Evolutionary conservation across 1,284 basidiomycete genomes (phyloP), one percentile per base, ranked within the genome.

Genomic region (Moesziomyces sp.): DNA sequence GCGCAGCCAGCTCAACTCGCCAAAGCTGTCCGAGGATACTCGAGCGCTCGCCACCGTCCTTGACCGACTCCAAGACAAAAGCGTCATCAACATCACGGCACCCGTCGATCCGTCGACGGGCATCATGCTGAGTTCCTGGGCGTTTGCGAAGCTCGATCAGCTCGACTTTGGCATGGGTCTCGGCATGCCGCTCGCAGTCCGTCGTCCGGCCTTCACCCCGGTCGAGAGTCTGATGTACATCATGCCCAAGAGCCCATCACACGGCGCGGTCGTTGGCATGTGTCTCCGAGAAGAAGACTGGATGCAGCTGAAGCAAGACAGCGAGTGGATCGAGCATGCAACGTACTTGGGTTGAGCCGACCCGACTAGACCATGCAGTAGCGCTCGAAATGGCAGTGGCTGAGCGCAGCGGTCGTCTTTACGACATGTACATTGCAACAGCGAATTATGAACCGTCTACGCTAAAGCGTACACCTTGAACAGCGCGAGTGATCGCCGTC

Each of bases 181-280:
- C 18, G 50, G 50, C 19, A 8, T 8, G 24, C 50, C 50, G 3
- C 23, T 24, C 6, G 50, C 50, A 16, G 50, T 52, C 18, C 50
- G 50, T 19, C 50, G 50, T 13, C 50, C 50, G 14, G 21, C 38
- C 3, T 52, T 52, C 40, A 28, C 28, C 11, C 50, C 50, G 5
- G 50, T 52, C 23, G 50, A 52, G 50, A 52, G 50, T 28, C 23
- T 52, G 50, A 52, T 52, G 50, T 52, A 52, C 24, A 52, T 52
- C 23, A 52, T 52, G 50, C 50, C 50, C n/a, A 52, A 52, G 24
- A 18, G 24, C 38, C 3, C 50, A 11, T 42, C 38, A 6, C 23
- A n/a, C 28, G 50, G 35, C 11, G 35, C 50, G 3, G 24, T 43
- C 24, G 50, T 52, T 26, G 50, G 50, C 38, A 52, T 52, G 50